These are phyloP conservation scores for Tetraselmis striata DNA, from an alignment of 139 green algal species.

Conservation along the genomic window DNA sequence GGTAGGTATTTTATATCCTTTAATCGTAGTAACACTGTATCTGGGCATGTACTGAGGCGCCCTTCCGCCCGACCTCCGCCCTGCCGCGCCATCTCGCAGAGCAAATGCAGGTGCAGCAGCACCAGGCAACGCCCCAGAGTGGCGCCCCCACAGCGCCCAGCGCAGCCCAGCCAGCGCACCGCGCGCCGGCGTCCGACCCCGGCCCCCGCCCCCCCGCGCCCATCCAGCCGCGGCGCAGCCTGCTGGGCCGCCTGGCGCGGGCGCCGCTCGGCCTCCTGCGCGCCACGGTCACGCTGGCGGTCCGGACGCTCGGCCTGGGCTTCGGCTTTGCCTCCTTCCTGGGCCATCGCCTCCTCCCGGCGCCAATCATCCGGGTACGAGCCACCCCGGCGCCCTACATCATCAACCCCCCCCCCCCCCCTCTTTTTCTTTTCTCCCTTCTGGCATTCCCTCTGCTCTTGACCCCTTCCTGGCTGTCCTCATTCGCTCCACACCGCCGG, in stretches of 20 bases:
- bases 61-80: no score
- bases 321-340: neutral
- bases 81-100: no score
- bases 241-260: neutral
- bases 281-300: neutral
- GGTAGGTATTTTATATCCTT: no score
- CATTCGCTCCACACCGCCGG: neutral
- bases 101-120: neutral
- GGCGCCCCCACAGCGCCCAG: neutral
- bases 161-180: neutral
- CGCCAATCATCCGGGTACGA: neutral
- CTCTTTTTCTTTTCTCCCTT: neutral
- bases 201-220: no score
- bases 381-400: no score
- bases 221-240: neutral
- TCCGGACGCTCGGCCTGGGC: neutral
- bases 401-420: neutral
- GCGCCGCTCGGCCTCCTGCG: neutral
- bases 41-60: no score
- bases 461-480: slow-evolving; percentile 11
- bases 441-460: slow-evolving; percentile 23
- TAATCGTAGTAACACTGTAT: no score
- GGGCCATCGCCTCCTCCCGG: neutral
- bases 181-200: no score
- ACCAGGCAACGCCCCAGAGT: neutral